phyloP scores from a whole-genome alignment of 306 rosid species.

The Albizia julibrissin region DNA sequence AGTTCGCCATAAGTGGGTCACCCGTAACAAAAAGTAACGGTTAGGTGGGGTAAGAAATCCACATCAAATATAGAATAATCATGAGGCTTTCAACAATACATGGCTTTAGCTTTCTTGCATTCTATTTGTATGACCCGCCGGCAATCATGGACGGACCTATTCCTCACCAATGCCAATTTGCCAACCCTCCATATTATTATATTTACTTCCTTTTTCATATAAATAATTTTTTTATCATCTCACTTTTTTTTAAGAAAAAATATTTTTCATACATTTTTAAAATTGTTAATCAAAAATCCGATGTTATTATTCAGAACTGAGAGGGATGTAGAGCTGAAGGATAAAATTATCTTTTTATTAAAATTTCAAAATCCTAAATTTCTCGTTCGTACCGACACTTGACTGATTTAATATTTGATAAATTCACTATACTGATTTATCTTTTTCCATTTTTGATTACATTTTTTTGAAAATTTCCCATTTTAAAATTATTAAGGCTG shows the following conservation, averaged over 20 bases:
- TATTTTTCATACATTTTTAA: background rate
- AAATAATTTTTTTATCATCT: background rate
- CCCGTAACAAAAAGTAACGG: constrained; percentile 43
- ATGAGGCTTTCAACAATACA: constrained; percentile 28
- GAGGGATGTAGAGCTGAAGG: too few species aligned
- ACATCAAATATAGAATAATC: constrained; percentile 44
- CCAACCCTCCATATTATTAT: background rate
- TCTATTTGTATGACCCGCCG: constrained; percentile 28
- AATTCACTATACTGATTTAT: too few species aligned
- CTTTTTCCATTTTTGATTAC: too few species aligned
- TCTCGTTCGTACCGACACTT: too few species aligned
- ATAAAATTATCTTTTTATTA: too few species aligned
- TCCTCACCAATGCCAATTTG: background rate
- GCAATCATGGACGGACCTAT: constrained; percentile 40
- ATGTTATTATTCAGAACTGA: too few species aligned
- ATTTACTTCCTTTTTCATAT: too few species aligned
- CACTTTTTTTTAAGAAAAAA: background rate
- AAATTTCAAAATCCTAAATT: too few species aligned
- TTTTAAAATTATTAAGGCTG: background rate
- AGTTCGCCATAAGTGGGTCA: constrained; percentile 43
- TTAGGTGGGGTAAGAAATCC: constrained; percentile 55
- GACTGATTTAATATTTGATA: too few species aligned
- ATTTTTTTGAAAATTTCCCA: too few species aligned
- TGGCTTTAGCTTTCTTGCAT: constrained; percentile 27
- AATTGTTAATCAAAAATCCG: too few species aligned